A percentile compares a stretch with the other conserved stretches of the same genome.
These are phyloP conservation scores for Dendrobium catenatum DNA, from an alignment of 106 monocot genomes.

Conservation along the genomic window DNA sequence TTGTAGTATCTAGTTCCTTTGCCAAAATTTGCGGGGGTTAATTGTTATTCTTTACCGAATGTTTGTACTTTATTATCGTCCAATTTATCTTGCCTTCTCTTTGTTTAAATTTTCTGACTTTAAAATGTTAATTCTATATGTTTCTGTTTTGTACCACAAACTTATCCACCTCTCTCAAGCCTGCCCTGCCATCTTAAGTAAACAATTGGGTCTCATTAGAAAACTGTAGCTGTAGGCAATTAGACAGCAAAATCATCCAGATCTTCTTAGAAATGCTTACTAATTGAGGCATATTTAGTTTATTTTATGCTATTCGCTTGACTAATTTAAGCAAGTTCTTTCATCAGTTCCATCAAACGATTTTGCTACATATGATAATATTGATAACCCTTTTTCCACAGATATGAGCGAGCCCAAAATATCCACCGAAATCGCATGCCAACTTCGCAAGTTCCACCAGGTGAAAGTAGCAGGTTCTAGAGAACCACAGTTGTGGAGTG, in stretches of 20 bases:
- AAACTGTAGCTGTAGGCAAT: not conserved
- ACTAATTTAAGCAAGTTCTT: not conserved
- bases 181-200: not conserved
- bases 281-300: not conserved
- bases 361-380: not conserved
- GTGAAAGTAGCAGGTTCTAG: constrained; percentile 67
- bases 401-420: constrained; percentile 81
- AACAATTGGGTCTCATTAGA: not conserved
- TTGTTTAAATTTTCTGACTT: not conserved
- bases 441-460: constrained; percentile 75
- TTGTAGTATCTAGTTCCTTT: too few species aligned
- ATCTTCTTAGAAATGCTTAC: not conserved
- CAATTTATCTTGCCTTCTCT: not conserved
- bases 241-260: not conserved
- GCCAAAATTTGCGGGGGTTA: not conserved
- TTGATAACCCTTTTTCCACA: constrained; percentile 17
- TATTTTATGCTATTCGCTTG: not conserved
- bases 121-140: not conserved
- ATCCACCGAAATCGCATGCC: constrained; percentile 71
- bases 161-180: not conserved
- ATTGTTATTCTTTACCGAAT: not conserved
- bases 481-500: constrained; percentile 88
- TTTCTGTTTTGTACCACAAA: not conserved
- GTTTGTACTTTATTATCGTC: not conserved
- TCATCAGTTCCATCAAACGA: not conserved